A percentile compares a stretch with the other conserved stretches of the same genome.
These are phyloP conservation scores for Gossypium davidsonii DNA, from an alignment of 441 rosid genomes.

Conservation along the genomic window DNA sequence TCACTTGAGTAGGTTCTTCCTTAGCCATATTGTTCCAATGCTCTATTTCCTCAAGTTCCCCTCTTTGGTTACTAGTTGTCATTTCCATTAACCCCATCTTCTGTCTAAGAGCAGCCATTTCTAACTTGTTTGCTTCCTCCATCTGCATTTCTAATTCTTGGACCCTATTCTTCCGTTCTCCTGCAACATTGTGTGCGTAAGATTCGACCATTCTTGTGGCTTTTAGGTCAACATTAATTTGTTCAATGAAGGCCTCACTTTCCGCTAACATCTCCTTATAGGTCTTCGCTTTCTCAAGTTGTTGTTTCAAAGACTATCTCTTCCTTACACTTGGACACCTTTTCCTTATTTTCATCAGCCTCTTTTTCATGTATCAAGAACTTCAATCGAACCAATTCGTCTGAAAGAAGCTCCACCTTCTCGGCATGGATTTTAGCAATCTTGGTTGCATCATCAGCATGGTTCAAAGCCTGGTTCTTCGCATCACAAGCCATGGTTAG, in stretches of 20 bases:
- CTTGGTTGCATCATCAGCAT: constrained; percentile 82
- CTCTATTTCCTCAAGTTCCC: constrained; percentile 64
- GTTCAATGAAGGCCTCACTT: constrained; percentile 53
- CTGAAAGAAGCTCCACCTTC: constrained; percentile 65
- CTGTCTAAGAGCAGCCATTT: constrained; percentile 53
- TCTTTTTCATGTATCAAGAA: constrained; percentile 47
- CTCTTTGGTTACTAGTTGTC: constrained; percentile 51
- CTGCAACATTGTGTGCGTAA: constrained; percentile 53
- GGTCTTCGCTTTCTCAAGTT: constrained; percentile 46
- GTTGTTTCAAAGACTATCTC: constrained; percentile 52
- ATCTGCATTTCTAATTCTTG: constrained; percentile 53
- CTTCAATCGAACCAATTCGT: constrained; percentile 58
- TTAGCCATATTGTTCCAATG: constrained; percentile 28
- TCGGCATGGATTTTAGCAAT: constrained; percentile 76
- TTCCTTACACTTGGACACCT: constrained; percentile 39
- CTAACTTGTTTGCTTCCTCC: constrained; percentile 55
- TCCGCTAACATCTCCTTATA: constrained; percentile 49
- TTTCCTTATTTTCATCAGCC: constrained; percentile 41
- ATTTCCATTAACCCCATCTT: constrained; percentile 63
- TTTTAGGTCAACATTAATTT: constrained; percentile 73
- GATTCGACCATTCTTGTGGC: constrained; percentile 82
- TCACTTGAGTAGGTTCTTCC: constrained; percentile 45
- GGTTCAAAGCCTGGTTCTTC: constrained; percentile 69
- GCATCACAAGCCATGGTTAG: constrained; percentile 64
- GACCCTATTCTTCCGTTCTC: constrained; percentile 55